phyloP scores from a whole-genome alignment of 1,284 basidiomycete species.

The Neolentinus lepideus region DNA sequence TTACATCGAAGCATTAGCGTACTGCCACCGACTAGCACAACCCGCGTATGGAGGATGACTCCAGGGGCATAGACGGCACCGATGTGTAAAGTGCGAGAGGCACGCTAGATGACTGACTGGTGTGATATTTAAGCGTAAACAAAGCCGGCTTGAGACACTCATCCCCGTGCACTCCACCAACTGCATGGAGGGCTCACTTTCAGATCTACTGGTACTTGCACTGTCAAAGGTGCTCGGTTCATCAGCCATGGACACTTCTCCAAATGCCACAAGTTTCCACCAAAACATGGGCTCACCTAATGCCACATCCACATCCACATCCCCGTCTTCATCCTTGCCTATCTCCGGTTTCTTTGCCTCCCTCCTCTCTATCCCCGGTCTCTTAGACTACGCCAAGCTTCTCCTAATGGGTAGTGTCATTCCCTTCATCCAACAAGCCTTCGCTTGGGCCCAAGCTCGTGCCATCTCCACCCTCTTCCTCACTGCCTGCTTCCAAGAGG shows the following conservation, averaged over 20 bases:
- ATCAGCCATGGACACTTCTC: background rate
- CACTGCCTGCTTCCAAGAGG: constrained; percentile 52
- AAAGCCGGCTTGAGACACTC: too few species aligned
- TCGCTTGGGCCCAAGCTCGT: constrained; percentile 33
- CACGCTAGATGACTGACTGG: background rate
- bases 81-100: too few species aligned
- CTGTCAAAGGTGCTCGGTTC: too few species aligned
- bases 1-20: too few species aligned
- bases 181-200: too few species aligned
- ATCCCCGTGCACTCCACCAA: too few species aligned
- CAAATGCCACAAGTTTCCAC: background rate
- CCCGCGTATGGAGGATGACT: too few species aligned
- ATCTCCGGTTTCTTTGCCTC: constrained; percentile 36
- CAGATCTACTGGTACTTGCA: too few species aligned
- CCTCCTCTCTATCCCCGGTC: constrained; percentile 33
- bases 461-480: constrained; percentile 51
- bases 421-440: constrained; percentile 45
- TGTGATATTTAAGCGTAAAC: too few species aligned
- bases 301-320: background rate
- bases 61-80: too few species aligned
- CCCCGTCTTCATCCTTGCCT: background rate
- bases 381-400: constrained; percentile 61
- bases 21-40: too few species aligned
- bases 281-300: background rate
- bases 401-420: constrained; percentile 52